phyloP scores from a whole-genome alignment of 2,329 filamentous ascomycete species.

The Fusarium pininemorale region DNA sequence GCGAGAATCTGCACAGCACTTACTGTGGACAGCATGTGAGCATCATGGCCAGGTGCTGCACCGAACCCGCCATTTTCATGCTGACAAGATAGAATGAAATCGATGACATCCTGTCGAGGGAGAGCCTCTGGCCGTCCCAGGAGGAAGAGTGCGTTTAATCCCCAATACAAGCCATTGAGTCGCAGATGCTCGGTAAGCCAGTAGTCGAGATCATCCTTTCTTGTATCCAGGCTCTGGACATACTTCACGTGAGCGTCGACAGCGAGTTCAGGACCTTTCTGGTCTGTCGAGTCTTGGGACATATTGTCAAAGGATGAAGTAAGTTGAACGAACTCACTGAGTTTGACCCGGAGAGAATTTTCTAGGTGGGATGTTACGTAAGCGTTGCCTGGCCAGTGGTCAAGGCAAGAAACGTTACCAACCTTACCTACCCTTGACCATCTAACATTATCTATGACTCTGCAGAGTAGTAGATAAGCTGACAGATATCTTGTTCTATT shows the following conservation, averaged over 20 bases:
- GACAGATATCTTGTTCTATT: background rate
- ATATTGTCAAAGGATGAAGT: conserved; percentile 40
- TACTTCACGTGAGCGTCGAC: conserved; percentile 81
- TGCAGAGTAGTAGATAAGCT: background rate
- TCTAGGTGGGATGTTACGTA: conserved; percentile 26
- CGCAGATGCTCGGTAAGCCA: conserved; percentile 97
- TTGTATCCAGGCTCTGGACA: conserved; percentile 89
- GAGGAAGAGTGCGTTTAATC: conserved; percentile 86
- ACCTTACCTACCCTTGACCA: conserved; percentile 7
- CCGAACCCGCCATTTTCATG: conserved; percentile 90
- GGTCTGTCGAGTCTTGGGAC: conserved; percentile 38
- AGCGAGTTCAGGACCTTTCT: conserved; percentile 57
- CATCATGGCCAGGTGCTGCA: conserved; percentile 91
- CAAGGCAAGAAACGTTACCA: background rate
- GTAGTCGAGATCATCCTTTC: conserved; percentile 95
- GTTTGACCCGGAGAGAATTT: conserved; percentile 26
- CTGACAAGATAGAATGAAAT: conserved; percentile 96
- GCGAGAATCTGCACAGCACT: conserved; percentile 94
- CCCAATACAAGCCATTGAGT: conserved; percentile 97
- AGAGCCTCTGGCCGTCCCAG: conserved; percentile 83
- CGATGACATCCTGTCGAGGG: conserved; percentile 80
- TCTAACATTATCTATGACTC: background rate
- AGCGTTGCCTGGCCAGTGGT: conserved; percentile 22
- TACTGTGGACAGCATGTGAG: conserved; percentile 95
- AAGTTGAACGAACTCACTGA: background rate